Conservation (phyloP, 2,329 filamentous ascomycete genomes). For the Sclerotinia sclerotiorum region DNA sequence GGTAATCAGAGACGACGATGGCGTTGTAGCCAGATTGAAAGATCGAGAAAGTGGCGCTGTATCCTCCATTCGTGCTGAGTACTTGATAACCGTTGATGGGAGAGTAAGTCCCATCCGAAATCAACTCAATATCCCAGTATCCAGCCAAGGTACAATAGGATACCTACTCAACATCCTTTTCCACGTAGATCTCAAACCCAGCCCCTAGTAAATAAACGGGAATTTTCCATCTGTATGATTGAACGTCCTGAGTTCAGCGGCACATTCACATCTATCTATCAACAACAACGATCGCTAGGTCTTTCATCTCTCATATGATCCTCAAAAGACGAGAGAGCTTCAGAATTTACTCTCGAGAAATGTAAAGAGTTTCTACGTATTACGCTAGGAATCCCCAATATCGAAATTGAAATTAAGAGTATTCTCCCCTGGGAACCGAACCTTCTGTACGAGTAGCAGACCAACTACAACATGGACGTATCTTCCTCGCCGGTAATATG, state of each 20-base stretch:
- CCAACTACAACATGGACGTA: slow-evolving; percentile 35
- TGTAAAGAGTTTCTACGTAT: slow-evolving; percentile 35
- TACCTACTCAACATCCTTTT: slow-evolving; percentile 43
- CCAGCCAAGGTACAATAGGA: slow-evolving; percentile 40
- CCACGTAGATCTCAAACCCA: slow-evolving; percentile 35
- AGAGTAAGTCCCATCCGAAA: slow-evolving; percentile 37
- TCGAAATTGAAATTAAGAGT: slow-evolving; percentile 39
- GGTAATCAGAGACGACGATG: slow-evolving; percentile 28
- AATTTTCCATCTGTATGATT: slow-evolving; percentile 42
- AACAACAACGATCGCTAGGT: slow-evolving; percentile 37
- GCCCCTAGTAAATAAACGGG: slow-evolving; percentile 37
- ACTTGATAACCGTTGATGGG: slow-evolving; percentile 45
- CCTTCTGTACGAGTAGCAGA: slow-evolving; percentile 38
- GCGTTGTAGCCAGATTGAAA: slow-evolving; percentile 36
- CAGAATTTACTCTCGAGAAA: slow-evolving; percentile 30
- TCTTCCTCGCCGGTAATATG: slow-evolving; percentile 50
- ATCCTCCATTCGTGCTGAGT: slow-evolving; percentile 38
- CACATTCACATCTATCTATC: slow-evolving; percentile 34
- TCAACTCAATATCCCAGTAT: slow-evolving; percentile 36
- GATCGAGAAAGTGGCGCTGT: slow-evolving; percentile 24
- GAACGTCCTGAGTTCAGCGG: slow-evolving; percentile 29
- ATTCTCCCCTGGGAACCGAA: slow-evolving; percentile 42
- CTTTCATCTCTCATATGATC: slow-evolving; percentile 36
- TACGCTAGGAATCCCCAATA: slow-evolving; percentile 38
- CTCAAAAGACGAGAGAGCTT: slow-evolving; percentile 29